Conservation (phyloP, 495 filamentous ascomycete genomes). For the Penicillium goetzii region DNA sequence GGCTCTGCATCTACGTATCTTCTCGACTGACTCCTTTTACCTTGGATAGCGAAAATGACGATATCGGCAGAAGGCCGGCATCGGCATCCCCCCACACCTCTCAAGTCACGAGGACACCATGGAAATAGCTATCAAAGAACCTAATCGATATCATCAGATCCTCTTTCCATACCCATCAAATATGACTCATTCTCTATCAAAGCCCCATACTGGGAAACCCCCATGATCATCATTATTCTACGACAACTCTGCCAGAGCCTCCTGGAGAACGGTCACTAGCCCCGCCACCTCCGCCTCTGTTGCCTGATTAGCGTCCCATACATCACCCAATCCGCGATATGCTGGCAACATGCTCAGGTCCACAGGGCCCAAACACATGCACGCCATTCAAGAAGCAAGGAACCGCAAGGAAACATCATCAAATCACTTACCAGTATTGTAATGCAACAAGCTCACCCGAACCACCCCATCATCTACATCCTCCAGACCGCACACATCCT, state of each 20-base stretch:
- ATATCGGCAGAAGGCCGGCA: not conserved
- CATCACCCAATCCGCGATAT: not conserved
- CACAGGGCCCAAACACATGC: not conserved
- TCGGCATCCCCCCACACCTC: not conserved
- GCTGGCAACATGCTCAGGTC: not conserved
- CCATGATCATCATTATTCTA: not conserved
- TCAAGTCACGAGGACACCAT: not conserved
- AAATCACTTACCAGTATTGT: slow-evolving; percentile 66
- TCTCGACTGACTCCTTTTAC: not conserved
- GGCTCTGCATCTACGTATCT: not conserved
- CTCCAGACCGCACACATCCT: slow-evolving; percentile 60
- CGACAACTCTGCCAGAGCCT: slow-evolving; percentile 30
- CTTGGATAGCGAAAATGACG: not conserved
- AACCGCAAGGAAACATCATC: slow-evolving; percentile 10
- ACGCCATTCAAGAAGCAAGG: not conserved
- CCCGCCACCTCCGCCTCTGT: slow-evolving; percentile 59
- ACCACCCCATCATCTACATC: slow-evolving; percentile 62
- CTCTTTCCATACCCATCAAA: not conserved
- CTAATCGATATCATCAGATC: not conserved
- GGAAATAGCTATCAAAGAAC: not conserved
- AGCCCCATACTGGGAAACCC: not conserved
- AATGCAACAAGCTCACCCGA: slow-evolving; percentile 72
- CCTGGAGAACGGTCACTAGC: slow-evolving; percentile 53
- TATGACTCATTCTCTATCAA: not conserved
- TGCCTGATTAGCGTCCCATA: slow-evolving; percentile 24